A percentile compares a stretch with the other conserved stretches of the same genome.
Conservation (phyloP, 2,329 filamentous ascomycete genomes). For the Colletotrichum chrysophilum region DNA sequence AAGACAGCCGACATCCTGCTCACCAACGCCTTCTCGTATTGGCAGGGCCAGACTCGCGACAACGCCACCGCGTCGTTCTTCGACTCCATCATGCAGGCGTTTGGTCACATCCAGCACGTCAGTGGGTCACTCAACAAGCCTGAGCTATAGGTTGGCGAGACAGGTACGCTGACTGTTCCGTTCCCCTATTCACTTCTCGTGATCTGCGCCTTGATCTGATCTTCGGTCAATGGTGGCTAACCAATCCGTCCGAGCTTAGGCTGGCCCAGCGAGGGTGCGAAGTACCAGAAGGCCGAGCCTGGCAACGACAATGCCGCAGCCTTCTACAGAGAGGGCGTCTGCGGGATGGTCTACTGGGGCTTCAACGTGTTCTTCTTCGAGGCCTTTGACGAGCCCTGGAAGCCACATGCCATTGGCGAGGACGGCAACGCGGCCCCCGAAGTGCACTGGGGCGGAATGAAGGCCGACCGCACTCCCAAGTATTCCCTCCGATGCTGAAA, state of each 20-base stretch:
- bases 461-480: slow-evolving; percentile 61
- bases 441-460: slow-evolving; percentile 74
- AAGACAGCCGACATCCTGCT: slow-evolving; percentile 63
- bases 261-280: slow-evolving; percentile 68
- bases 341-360: slow-evolving; percentile 68
- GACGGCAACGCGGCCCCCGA: slow-evolving; percentile 67
- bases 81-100: slow-evolving; percentile 69
- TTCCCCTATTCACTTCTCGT: not conserved
- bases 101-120: slow-evolving; percentile 65
- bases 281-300: slow-evolving; percentile 67
- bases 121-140: slow-evolving; percentile 56
- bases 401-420: slow-evolving; percentile 67
- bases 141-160: slow-evolving; percentile 74
- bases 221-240: not conserved
- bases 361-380: slow-evolving; percentile 77
- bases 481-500: slow-evolving; percentile 38
- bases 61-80: slow-evolving; percentile 67
- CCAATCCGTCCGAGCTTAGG: slow-evolving; percentile 23
- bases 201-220: not conserved
- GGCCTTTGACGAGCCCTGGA: slow-evolving; percentile 76
- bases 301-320: slow-evolving; percentile 61
- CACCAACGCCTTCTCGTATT: slow-evolving; percentile 75
- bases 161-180: slow-evolving; percentile 30
- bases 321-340: slow-evolving; percentile 68
- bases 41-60: slow-evolving; percentile 66